phyloP scores from a whole-genome alignment of 2,329 filamentous ascomycete genomes.

The Sporothrix pseudoabietina region DNA sequence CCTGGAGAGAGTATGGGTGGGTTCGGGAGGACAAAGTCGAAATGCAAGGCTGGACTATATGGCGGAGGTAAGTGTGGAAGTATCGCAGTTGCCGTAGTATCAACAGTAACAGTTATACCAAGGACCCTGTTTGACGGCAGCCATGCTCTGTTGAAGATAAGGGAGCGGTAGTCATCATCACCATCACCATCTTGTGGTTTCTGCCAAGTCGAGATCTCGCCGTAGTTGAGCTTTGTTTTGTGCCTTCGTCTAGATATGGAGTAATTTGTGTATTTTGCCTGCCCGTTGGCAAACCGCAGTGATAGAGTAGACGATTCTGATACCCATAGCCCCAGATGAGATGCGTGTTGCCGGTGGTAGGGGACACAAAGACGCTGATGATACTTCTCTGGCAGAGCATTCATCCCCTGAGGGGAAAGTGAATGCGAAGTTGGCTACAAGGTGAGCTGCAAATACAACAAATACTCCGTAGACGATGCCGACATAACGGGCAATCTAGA shows the following conservation, averaged over 20 bases:
- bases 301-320: background rate
- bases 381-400: background rate
- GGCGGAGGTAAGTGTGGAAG: background rate
- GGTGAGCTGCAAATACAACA: background rate
- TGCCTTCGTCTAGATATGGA: background rate
- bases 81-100: background rate
- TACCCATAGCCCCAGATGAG: background rate
- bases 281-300: background rate
- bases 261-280: background rate
- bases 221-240: background rate
- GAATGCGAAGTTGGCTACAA: background rate
- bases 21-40: constrained; percentile 19
- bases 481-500: background rate
- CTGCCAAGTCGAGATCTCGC: background rate
- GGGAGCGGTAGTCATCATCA: background rate
- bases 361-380: background rate
- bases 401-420: background rate
- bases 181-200: background rate
- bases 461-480: background rate
- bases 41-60: constrained; percentile 14
- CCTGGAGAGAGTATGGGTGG: constrained; percentile 18
- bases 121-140: background rate
- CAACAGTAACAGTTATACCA: background rate
- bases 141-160: constrained; percentile 22
- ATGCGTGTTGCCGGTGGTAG: constrained; percentile 15